Base-by-base conservation (phyloP, 495 filamentous ascomycete species). In the Penicillium verhagenii region DNA sequence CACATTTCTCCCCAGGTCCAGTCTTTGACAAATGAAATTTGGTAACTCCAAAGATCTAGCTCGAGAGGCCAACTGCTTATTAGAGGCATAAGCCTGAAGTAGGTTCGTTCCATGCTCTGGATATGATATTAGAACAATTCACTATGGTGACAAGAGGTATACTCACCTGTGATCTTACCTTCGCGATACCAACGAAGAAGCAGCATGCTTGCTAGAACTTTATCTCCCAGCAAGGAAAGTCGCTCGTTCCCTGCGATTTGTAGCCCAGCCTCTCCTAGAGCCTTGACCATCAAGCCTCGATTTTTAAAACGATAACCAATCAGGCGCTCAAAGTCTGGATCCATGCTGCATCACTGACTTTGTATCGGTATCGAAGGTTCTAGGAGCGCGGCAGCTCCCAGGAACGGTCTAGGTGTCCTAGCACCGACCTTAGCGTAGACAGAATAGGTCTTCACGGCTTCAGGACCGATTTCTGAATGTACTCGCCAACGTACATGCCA, bases 221-320 rank as follows among this genome's bases (percentile, higher is more conserved):
- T 47, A 23, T 47, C 44, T 26, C 44, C 44, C 28, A 47, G 28
- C 44, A 47, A 47, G 44, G 44, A 19, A 10, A 47, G n/a, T 13
- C 44, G 19, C 44, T 47, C 44, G 23, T 47, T 47, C 14, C 44
- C 44, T 47, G 44, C 44, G 4, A 23, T 10, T 47, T 25, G 20
- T 28, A 23, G 44, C 14, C 24, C 44, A 5, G 20, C 23, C 21
- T 47, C 44, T 47, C 28, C 44, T 28, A 47, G 14, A 47, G 44
- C 44, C 44, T 47, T 23, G 13, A 25, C 44, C 44, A 47, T 47
- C 44, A 47, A 47, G 13, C 24, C 21, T 47, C 44, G 44, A 47
- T 47, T 11, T 5, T 26, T 2, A 28, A 47, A 47, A 6, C 28
- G 44, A 47, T 47, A 47, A 13, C 44, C 44, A 47, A 47, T 47